Evolutionary conservation across 176 grass and related monocot genomes (phyloP).

Genomic region (Rhipidocladum racemiflorum): DNA sequence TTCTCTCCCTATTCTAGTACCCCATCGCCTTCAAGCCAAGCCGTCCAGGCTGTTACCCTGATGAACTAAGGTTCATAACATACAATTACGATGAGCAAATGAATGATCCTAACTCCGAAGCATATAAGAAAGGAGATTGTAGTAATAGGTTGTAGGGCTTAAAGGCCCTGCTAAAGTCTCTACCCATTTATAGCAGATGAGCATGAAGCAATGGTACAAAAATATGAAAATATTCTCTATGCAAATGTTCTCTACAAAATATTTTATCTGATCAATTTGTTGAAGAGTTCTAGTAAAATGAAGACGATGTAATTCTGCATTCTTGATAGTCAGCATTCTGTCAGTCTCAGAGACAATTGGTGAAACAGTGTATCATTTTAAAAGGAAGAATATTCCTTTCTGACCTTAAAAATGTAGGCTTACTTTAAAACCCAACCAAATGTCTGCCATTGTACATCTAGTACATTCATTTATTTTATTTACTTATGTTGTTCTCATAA

Average conservation of each 20-base stretch:
- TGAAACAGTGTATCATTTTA: neutral
- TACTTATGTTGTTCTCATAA: no score
- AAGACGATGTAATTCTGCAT: neutral
- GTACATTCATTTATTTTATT: no score
- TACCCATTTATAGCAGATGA: neutral
- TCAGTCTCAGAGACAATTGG: neutral
- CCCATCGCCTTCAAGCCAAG: no score
- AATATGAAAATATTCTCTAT: neutral
- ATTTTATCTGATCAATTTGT: neutral
- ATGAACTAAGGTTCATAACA: no score
- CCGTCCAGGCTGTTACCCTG: no score
- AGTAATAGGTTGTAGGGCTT: neutral
- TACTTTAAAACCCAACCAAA: no score
- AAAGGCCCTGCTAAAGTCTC: neutral
- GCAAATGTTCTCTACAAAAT: neutral
- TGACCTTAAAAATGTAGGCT: no score
- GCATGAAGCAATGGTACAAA: neutral
- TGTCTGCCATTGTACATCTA: no score
- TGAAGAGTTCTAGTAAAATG: neutral
- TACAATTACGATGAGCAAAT: neutral
- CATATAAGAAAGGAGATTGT: neutral
- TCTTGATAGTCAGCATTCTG: neutral
- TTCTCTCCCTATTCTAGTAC: no score
- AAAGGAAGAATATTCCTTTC: neutral
- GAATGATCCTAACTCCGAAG: neutral